Evolutionary conservation across 768 basidiomycete species (phyloP), one percentile per base, ranked within the genome.

Genomic region (Daedaleopsis sinensis): DNA sequence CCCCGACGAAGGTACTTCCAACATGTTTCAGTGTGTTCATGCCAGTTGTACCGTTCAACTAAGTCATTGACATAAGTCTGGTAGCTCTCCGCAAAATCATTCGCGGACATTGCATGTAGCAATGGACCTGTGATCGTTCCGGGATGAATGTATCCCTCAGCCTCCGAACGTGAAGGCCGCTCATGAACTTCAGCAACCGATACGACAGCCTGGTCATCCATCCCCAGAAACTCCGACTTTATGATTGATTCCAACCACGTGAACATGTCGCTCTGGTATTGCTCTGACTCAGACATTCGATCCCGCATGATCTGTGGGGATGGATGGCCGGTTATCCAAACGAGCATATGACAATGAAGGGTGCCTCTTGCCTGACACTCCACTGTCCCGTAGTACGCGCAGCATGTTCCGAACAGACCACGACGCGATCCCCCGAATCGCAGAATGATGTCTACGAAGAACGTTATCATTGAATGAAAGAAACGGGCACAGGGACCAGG

Each of bases 1-100:
- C n/a, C n/a, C n/a, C n/a, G n/a, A n/a, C n/a, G n/a, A n/a, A n/a
- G n/a, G n/a, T n/a, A n/a, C n/a, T n/a, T n/a, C n/a, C n/a, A n/a
- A n/a, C n/a, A n/a, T n/a, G n/a, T n/a, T n/a, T n/a, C n/a, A n/a
- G n/a, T n/a, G n/a, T n/a, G n/a, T n/a, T n/a, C 27, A 7, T 32
- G 27, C 27, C 27, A 32, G 7, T 32, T 72, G 51, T 78, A 78
- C 50, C 77, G 76, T 0, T 76, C 75, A 7, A 78, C 64, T 73
- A 76, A 0, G 70, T 70, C 18, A 78, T 72, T 48, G 61, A 74
- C 50, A 75, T 74, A 8, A 71, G 60, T 49, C 75, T 73, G 44
- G 68, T 70, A 15, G 76, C 42, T 43, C 42, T 3, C 3, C 7
- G 27, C 7, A 7, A 32, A 32, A 3, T 3, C n/a, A n/a, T 32